Conservation (phyloP, 768 basidiomycete genomes). For the Auriscalpium orientale region DNA sequence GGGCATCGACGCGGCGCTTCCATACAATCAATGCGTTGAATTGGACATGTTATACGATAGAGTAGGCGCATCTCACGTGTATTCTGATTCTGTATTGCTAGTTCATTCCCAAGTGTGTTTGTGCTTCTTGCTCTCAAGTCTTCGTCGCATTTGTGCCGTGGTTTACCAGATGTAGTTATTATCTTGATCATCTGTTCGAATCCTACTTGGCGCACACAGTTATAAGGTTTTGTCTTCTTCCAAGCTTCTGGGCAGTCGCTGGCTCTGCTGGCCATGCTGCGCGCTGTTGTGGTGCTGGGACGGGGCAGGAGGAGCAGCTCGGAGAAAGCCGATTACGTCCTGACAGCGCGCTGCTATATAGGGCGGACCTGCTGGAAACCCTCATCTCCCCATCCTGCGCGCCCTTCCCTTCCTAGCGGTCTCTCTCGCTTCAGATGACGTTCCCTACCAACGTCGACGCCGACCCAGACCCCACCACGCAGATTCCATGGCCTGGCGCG, state of each 20-base stretch:
- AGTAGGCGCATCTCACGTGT: neutral
- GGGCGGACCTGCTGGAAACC: neutral
- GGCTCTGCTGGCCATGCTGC: neutral
- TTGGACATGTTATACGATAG: slow-evolving; percentile 1
- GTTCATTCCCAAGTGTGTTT: neutral
- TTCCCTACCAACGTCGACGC: slow-evolving; percentile 43
- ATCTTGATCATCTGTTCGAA: neutral
- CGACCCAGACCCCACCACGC: slow-evolving; percentile 73
- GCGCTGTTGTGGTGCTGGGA: neutral
- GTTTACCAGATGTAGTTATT: neutral
- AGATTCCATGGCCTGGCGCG: slow-evolving; percentile 61
- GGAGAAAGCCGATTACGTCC: neutral
- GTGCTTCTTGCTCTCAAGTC: neutral
- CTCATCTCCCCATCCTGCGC: neutral
- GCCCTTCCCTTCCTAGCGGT: neutral
- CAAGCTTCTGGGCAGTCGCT: neutral
- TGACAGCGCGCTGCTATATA: neutral
- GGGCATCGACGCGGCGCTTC: slow-evolving; percentile 40
- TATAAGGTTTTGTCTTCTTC: neutral
- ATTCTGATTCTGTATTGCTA: slow-evolving; percentile 4
- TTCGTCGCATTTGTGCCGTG: neutral
- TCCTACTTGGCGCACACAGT: neutral
- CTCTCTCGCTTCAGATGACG: slow-evolving; percentile 37
- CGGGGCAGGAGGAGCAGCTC: neutral
- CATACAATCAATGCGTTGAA: slow-evolving; percentile 21